Conservation (phyloP, 2,329 filamentous ascomycete genomes). For the Fusarium pilosicola region DNA sequence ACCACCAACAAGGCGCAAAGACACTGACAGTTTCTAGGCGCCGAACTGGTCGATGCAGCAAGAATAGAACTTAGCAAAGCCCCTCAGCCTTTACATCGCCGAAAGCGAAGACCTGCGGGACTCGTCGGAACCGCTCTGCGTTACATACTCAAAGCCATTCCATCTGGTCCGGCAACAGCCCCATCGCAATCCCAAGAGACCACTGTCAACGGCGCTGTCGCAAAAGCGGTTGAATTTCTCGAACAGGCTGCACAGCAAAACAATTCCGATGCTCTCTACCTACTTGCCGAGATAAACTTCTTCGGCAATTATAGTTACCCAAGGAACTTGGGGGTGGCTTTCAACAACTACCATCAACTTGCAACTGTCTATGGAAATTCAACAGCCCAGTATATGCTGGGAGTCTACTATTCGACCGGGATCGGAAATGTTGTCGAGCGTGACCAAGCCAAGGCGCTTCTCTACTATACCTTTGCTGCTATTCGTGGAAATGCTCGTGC, state of each 20-base stretch:
- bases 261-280: conserved; percentile 85
- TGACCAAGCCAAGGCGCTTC: conserved; percentile 89
- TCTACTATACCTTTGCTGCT: conserved; percentile 96
- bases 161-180: conserved; percentile 59
- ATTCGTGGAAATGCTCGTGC: conserved; percentile 83
- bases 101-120: conserved; percentile 57
- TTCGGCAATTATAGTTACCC: conserved; percentile 94
- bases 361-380: conserved; percentile 83
- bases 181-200: conserved; percentile 53
- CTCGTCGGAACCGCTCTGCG: conserved; percentile 55
- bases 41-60: conserved; percentile 64
- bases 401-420: conserved; percentile 94
- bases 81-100: conserved; percentile 56
- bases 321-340: conserved; percentile 80
- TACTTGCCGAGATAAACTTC: conserved; percentile 95
- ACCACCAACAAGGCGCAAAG: conserved; percentile 1
- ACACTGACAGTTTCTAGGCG: conserved; percentile 51
- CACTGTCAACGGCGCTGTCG: conserved; percentile 55
- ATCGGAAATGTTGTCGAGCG: conserved; percentile 81
- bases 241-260: conserved; percentile 63
- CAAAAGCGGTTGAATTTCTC: conserved; percentile 63
- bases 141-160: conserved; percentile 60
- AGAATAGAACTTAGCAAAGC: conserved; percentile 61
- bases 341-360: conserved; percentile 81
- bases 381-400: conserved; percentile 95